These are phyloP conservation scores for Microbotryum scabiosae DNA, from an alignment of 1,284 basidiomycete genomes.

Conservation along the genomic window DNA sequence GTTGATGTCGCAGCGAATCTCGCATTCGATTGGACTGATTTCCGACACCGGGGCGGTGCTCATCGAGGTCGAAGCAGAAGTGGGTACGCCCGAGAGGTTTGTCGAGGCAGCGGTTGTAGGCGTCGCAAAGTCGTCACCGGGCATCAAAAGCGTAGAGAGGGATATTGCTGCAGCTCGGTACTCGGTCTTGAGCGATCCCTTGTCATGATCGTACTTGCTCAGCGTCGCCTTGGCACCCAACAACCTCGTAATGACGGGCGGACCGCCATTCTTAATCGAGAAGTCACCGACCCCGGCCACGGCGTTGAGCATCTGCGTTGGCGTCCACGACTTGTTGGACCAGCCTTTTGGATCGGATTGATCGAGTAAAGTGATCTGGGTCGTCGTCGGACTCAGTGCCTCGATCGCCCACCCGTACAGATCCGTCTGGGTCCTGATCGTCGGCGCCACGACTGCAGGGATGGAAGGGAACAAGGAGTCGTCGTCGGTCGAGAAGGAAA, in stretches of 20 bases:
- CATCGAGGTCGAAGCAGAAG: neutral
- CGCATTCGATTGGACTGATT: constrained; percentile 68
- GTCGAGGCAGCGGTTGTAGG: constrained; percentile 19
- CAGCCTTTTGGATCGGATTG: constrained; percentile 96
- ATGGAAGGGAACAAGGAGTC: constrained; percentile 72
- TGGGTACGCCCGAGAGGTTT: constrained; percentile 9
- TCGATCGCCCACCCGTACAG: constrained; percentile 97
- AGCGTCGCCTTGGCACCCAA: constrained; percentile 65
- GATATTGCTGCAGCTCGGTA: constrained; percentile 56
- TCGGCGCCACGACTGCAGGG: constrained; percentile 59
- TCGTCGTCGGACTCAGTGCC: constrained; percentile 87
- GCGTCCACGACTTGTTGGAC: constrained; percentile 90
- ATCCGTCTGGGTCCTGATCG: constrained; percentile 89
- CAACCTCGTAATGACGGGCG: constrained; percentile 77
- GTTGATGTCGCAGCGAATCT: constrained; percentile 87
- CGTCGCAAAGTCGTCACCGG: constrained; percentile 16
- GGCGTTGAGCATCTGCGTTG: constrained; percentile 62
- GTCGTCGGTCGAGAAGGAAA: constrained; percentile 90
- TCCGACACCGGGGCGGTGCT: constrained; percentile 2
- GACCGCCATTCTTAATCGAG: constrained; percentile 84
- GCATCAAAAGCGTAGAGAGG: neutral
- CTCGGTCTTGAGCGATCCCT: constrained; percentile 69
- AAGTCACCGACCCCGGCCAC: constrained; percentile 43
- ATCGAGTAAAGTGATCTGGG: constrained; percentile 85
- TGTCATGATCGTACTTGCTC: constrained; percentile 79